Evolutionary conservation across 2,329 filamentous ascomycete genomes (phyloP), one percentile per base, ranked within the genome.

Genomic region (Fusarium solani-melongenae): DNA sequence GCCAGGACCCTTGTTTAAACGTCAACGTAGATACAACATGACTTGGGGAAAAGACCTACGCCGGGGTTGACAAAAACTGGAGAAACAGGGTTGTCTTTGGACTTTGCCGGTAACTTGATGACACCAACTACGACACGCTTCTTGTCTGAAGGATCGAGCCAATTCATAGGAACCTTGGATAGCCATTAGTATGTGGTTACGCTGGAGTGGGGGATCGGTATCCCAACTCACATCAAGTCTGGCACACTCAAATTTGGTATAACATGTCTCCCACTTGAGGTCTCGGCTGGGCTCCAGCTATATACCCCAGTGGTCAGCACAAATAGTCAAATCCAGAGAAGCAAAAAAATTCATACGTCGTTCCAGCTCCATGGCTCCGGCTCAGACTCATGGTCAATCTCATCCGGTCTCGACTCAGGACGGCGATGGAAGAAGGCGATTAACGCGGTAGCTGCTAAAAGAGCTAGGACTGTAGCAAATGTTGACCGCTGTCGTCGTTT

Each of bases 1-100:
- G 8, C 87, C 87, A 10, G 87, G 87, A 0, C 87, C 86, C 83
- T 84, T 84, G 7, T 20, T 27, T 20, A 33, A 34, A 58, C 22
- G 34, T 63, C 31, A 71, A 56, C 24, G 15, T 39, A 1, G 1
- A 17, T 5, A 17, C 22, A 11, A 14, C 20, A 4, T 14, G 7
- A 20, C 24, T 12, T 2, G 1, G 33, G 6, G n/a, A n/a, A 33
- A 33, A 33, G 29, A 66, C 80, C 51, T 71, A 82, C 81, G 53
- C 81, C 82, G 1, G 81, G 82, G 61, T 82, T 83, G 15, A 81
- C 73, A 58, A 83, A 82, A 10, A 83, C 77, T 6, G 81, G 81
- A 29, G 80, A 69, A 27, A 79, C 72, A 17, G 70, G 67, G 24
- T 76, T 71, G 6, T 61, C 64, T 15, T 71, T 74, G 7, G 76